Evolutionary conservation across 176 grass and related monocot genomes (phyloP).

Genomic region (Oryza officinalis): DNA sequence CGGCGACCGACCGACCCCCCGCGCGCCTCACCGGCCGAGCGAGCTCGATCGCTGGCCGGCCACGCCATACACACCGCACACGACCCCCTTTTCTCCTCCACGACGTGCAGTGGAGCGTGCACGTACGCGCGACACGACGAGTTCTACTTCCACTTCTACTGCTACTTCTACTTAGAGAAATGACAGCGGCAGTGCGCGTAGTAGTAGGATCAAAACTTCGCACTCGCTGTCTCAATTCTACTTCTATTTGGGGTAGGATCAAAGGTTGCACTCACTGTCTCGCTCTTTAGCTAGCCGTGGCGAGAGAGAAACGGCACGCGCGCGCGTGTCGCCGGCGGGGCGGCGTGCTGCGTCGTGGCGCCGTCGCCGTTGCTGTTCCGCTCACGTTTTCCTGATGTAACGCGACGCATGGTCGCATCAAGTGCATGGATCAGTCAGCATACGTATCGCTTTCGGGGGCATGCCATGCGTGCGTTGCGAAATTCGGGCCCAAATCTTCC

Average conservation of each 20-base stretch:
- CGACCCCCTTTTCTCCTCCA: neutral
- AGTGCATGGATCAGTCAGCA: neutral
- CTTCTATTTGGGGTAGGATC: neutral
- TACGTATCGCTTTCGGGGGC: conserved; percentile 31
- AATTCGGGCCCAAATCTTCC: neutral
- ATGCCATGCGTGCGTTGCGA: conserved; percentile 35
- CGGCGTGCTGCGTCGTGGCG: neutral
- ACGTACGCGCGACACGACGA: conserved; percentile 9
- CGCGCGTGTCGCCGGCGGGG: too few relatives aligned
- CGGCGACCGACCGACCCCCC: conserved; percentile 43
- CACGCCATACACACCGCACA: neutral
- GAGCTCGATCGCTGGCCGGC: neutral
- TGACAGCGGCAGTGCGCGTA: neutral
- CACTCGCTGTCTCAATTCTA: neutral
- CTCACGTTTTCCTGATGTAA: conserved; percentile 31
- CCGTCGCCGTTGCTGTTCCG: neutral
- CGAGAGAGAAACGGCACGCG: neutral
- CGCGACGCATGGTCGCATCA: neutral
- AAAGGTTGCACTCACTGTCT: neutral
- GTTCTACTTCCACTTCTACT: neutral
- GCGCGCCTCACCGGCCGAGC: neutral
- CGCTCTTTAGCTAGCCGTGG: neutral
- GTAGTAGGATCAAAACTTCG: neutral
- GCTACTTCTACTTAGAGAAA: neutral
- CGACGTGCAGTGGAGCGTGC: neutral